Conservation (phyloP, 306 rosid genomes). For the Lithocarpus polystachyus region DNA sequence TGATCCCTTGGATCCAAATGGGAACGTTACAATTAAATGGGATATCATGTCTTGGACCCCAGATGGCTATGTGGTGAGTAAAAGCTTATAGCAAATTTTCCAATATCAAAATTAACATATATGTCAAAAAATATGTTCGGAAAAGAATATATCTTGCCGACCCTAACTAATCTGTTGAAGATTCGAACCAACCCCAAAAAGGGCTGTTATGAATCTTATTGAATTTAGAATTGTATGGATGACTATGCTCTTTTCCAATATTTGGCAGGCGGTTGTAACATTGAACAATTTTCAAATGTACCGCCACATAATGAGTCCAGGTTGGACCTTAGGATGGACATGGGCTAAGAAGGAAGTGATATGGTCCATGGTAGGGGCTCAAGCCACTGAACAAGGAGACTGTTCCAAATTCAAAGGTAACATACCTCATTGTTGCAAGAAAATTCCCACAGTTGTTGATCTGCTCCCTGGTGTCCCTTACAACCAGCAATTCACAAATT, state of each 20-base stretch:
- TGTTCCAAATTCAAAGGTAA: conserved; percentile 85
- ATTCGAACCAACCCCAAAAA: too few relatives aligned
- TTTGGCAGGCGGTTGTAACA: conserved; percentile 62
- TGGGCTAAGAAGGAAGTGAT: conserved; percentile 92
- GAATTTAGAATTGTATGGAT: background rate
- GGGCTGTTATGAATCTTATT: background rate
- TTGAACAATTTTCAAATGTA: conserved; percentile 82
- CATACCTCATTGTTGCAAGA: conserved; percentile 89
- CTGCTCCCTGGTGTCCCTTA: conserved; percentile 91
- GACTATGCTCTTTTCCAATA: background rate
- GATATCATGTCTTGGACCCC: conserved; percentile 92
- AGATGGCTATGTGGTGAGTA: conserved; percentile 87
- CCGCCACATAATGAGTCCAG: conserved; percentile 87
- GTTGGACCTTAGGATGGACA: conserved; percentile 92
- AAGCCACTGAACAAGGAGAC: conserved; percentile 93
- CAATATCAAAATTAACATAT: too few relatives aligned
- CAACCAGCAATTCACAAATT: conserved; percentile 83
- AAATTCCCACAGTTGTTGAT: conserved; percentile 76
- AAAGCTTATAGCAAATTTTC: background rate
- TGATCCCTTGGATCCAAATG: conserved; percentile 96
- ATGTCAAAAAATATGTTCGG: too few relatives aligned
- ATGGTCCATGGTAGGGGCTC: conserved; percentile 82
- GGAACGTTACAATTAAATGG: conserved; percentile 87
- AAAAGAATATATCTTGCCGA: too few relatives aligned
- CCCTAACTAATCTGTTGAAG: too few relatives aligned